Conservation (phyloP, 2,329 filamentous ascomycete species). For the Fusarium graminum region DNA sequence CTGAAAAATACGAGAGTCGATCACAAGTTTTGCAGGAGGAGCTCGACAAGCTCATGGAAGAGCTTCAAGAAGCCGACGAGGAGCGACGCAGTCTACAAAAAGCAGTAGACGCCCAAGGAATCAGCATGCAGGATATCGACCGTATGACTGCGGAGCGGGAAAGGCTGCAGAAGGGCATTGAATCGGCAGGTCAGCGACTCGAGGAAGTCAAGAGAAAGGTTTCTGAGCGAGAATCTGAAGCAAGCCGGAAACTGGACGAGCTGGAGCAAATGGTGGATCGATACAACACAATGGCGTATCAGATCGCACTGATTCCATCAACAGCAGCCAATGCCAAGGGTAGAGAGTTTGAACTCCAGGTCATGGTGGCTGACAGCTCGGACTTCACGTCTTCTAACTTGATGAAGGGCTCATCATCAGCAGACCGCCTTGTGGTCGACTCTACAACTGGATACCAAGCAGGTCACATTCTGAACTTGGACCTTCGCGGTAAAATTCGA, state of each 20-base stretch:
- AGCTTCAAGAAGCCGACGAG: conserved; percentile 83
- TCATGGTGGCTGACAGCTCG: conserved; percentile 82
- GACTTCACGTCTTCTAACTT: conserved; percentile 78
- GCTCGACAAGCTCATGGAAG: conserved; percentile 80
- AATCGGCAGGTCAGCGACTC: conserved; percentile 78
- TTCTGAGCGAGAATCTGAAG: conserved; percentile 88
- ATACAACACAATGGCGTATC: conserved; percentile 95
- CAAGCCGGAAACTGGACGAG: conserved; percentile 87
- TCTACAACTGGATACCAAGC: conserved; percentile 89
- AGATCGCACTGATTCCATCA: conserved; percentile 88
- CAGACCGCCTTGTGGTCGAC: conserved; percentile 84
- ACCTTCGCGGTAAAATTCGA: conserved; percentile 86
- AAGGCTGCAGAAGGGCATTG: conserved; percentile 88
- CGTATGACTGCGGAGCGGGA: conserved; percentile 97
- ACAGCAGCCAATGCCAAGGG: conserved; percentile 89
- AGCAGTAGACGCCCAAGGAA: conserved; percentile 90
- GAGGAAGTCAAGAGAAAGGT: conserved; percentile 89
- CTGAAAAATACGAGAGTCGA: conserved; percentile 87
- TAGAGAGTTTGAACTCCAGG: conserved; percentile 83
- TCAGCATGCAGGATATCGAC: conserved; percentile 98
- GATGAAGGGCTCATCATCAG: conserved; percentile 63
- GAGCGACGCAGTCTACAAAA: conserved; percentile 85
- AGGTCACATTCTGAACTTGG: conserved; percentile 87
- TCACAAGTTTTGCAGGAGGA: conserved; percentile 88
- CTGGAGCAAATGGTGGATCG: conserved; percentile 90